A percentile compares a stretch with the other conserved stretches of the same genome.
Evolutionary conservation across 768 basidiomycete species (phyloP).

Genomic region (Gloeopeniophorella convolvens): DNA sequence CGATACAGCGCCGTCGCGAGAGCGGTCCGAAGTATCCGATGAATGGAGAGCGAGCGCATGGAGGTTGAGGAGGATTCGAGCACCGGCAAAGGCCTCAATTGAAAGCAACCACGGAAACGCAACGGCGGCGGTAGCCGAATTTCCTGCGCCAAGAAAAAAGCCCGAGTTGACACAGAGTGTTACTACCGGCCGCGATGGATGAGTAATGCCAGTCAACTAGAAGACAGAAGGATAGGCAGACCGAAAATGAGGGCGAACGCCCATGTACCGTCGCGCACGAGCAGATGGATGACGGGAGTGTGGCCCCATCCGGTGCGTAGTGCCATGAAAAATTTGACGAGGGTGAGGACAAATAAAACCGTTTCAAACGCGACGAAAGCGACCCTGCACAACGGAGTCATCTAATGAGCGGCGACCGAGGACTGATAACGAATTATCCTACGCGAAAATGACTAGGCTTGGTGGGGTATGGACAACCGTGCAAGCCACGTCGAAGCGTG

Average conservation of each 20-base stretch:
- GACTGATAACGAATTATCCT: neutral
- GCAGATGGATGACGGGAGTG: slow-evolving; percentile 21
- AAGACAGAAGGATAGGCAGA: slow-evolving; percentile 6
- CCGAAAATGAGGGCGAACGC: slow-evolving; percentile 25
- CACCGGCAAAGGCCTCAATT: slow-evolving; percentile 11
- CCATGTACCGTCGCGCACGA: slow-evolving; percentile 26
- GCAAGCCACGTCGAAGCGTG: slow-evolving; percentile 11
- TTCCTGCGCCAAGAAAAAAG: slow-evolving; percentile 15
- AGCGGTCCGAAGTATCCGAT: too few relatives aligned
- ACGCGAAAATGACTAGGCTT: slow-evolving; percentile 16
- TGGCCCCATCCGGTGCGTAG: slow-evolving; percentile 22
- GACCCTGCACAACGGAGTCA: slow-evolving; percentile 19
- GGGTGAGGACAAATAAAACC: slow-evolving; percentile 23
- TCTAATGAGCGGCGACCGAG: neutral
- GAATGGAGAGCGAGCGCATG: neutral
- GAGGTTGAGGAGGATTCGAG: slow-evolving; percentile 12
- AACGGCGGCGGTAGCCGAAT: slow-evolving; percentile 1
- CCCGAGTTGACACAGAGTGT: slow-evolving; percentile 14
- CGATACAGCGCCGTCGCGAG: neutral
- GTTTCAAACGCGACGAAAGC: slow-evolving; percentile 24
- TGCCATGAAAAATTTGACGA: slow-evolving; percentile 21
- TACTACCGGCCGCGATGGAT: neutral
- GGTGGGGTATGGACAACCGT: slow-evolving; percentile 11
- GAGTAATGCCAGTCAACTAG: neutral
- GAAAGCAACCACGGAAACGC: slow-evolving; percentile 17